Evolutionary conservation across 371 early-diverging fungal genomes (phyloP).

Genomic region (Rhizopus delemar): DNA sequence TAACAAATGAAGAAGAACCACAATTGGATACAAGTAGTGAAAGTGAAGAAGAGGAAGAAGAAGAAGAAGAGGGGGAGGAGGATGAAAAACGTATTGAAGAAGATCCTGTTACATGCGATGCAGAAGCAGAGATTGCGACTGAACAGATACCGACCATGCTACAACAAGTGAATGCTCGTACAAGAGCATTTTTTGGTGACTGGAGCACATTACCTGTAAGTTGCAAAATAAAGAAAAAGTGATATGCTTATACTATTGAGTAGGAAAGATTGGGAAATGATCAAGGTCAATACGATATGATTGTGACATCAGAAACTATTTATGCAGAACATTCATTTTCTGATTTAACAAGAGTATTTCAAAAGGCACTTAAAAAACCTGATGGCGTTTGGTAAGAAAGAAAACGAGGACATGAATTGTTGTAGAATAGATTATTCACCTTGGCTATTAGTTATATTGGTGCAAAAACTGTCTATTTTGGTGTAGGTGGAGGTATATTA

Average conservation of each 20-base stretch:
- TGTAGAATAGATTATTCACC: not conserved
- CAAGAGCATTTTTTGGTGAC: conserved; percentile 70
- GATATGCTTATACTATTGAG: not conserved
- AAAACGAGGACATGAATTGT: not conserved
- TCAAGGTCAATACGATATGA: conserved; percentile 73
- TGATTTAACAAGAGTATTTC: conserved; percentile 65
- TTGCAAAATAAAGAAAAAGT: not conserved
- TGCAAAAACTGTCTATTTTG: conserved; percentile 94
- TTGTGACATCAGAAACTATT: conserved; percentile 93
- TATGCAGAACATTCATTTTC: conserved; percentile 72
- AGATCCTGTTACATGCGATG: conserved; percentile 47
- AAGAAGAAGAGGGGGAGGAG: conserved; percentile 54
- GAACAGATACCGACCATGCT: conserved; percentile 44
- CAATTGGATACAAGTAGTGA: conserved; percentile 29
- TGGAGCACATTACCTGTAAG: conserved; percentile 63
- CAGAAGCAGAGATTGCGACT: conserved; percentile 50
- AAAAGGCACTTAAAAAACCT: conserved; percentile 61
- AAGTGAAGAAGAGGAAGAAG: conserved; percentile 21
- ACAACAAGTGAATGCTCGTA: conserved; percentile 42
- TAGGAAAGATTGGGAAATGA: conserved; percentile 34
- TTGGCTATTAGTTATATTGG: conserved; percentile 69
- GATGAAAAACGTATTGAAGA: conserved; percentile 49
- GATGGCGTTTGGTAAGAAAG: conserved; percentile 69
- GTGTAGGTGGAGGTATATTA: conserved; percentile 76
- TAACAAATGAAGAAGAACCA: conserved; percentile 19